These are phyloP conservation scores for Exidia glandulosa DNA, from an alignment of 768 basidiomycete species.

Conservation along the genomic window DNA sequence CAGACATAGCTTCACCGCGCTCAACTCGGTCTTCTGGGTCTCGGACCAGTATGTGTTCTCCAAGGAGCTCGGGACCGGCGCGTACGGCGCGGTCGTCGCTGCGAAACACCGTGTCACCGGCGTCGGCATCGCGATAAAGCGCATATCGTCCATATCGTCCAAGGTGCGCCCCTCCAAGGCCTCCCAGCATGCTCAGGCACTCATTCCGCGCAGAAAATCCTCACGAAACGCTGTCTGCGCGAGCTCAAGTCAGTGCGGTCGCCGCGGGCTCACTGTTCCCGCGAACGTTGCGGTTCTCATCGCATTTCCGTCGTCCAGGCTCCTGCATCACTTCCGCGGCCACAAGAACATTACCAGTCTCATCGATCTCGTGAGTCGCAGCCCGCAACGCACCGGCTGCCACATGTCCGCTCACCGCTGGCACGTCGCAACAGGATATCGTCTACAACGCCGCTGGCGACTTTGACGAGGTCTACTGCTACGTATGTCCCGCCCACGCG, in stretches of 20 bases:
- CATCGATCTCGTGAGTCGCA: not conserved
- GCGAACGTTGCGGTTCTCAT: conserved; percentile 6
- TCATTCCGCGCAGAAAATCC: conserved; percentile 36
- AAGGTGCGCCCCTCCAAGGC: conserved; percentile 39
- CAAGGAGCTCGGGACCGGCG: conserved; percentile 94
- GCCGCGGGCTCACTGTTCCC: not conserved
- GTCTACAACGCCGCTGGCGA: conserved; percentile 85
- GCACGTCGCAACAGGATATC: conserved; percentile 97
- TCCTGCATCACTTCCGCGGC: conserved; percentile 94
- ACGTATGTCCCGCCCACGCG: conserved; percentile 43
- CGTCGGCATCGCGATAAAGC: conserved; percentile 91
- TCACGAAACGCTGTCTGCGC: conserved; percentile 91
- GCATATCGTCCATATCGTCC: conserved; percentile 89
- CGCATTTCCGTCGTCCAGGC: conserved; percentile 29
- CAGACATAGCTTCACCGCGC: conserved; percentile 68
- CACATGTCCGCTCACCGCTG: not conserved
- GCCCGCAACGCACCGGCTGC: not conserved
- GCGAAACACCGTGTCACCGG: conserved; percentile 75
- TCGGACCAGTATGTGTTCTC: conserved; percentile 87
- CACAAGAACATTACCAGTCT: conserved; percentile 78
- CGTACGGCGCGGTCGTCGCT: conserved; percentile 85
- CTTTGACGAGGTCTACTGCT: conserved; percentile 94
- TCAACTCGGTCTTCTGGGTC: conserved; percentile 80
- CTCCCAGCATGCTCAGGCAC: not conserved
- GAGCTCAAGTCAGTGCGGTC: conserved; percentile 67